Conservation (phyloP, 192 early-diverging fungal genomes). For the Coemansia sp. region DNA sequence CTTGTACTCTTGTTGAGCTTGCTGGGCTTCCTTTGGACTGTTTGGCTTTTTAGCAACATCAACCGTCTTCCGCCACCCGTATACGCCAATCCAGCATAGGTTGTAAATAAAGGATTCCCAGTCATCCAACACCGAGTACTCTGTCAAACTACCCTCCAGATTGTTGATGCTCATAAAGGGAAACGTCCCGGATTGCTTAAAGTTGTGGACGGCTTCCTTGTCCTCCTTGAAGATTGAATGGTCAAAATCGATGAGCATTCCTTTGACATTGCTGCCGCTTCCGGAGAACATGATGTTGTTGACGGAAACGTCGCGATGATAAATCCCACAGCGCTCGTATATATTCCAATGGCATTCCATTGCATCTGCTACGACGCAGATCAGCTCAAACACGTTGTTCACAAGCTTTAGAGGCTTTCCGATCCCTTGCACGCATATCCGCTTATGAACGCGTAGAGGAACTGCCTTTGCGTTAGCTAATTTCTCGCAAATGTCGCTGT, state of each 20-base stretch:
- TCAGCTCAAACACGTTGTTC: slow-evolving; percentile 10
- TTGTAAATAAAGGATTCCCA: slow-evolving; percentile 37
- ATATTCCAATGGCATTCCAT: slow-evolving; percentile 17
- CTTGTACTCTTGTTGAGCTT: background rate
- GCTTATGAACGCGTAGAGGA: slow-evolving; percentile 10
- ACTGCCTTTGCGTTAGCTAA: background rate
- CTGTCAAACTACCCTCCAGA: slow-evolving; percentile 1
- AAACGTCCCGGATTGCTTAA: slow-evolving; percentile 23
- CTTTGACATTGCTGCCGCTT: background rate
- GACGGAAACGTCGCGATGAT: slow-evolving; percentile 22
- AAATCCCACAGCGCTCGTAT: background rate
- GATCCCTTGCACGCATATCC: slow-evolving; percentile 11
- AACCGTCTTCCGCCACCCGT: slow-evolving; percentile 10
- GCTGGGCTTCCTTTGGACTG: background rate
- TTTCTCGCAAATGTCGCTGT: slow-evolving; percentile 1
- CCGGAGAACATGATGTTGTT: slow-evolving; percentile 21
- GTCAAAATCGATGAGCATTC: slow-evolving; percentile 40
- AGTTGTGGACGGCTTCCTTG: background rate
- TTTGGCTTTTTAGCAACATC: slow-evolving; percentile 4
- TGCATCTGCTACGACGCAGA: slow-evolving; percentile 19
- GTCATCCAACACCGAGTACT: slow-evolving; percentile 24
- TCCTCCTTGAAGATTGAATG: slow-evolving; percentile 12
- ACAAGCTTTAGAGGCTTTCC: slow-evolving; percentile 13
- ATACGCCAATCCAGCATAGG: slow-evolving; percentile 29
- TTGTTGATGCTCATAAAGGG: slow-evolving; percentile 43